A percentile compares a stretch with the other conserved stretches of the same genome.
Evolutionary conservation across 148 eudicot genomes (phyloP).

Genomic region (Arbutus unedo): DNA sequence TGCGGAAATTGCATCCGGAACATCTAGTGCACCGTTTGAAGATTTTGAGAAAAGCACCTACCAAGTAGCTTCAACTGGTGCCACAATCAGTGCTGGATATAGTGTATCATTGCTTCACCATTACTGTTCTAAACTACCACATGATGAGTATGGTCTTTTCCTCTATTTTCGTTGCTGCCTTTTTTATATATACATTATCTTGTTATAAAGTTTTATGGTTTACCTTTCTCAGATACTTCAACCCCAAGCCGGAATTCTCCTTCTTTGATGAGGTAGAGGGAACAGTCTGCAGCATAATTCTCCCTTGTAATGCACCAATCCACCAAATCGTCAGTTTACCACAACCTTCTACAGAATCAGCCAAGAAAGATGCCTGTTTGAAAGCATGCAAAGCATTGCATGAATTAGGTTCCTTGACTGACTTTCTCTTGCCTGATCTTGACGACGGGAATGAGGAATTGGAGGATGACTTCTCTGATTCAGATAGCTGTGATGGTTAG

Average conservation of each 20-base stretch:
- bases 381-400: slow-evolving; percentile 89
- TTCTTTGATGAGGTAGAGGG: slow-evolving; percentile 70
- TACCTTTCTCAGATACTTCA: slow-evolving; percentile 54
- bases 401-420: slow-evolving; percentile 77
- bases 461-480: slow-evolving; percentile 42
- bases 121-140: slow-evolving; percentile 94
- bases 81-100: slow-evolving; percentile 75
- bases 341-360: slow-evolving; percentile 71
- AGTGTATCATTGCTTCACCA: slow-evolving; percentile 73
- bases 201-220: background rate
- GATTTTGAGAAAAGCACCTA: slow-evolving; percentile 55
- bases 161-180: background rate
- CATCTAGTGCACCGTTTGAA: slow-evolving; percentile 25
- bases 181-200: background rate
- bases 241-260: slow-evolving; percentile 65
- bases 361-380: slow-evolving; percentile 89
- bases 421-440: slow-evolving; percentile 82
- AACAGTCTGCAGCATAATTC: slow-evolving; percentile 62
- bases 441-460: slow-evolving; percentile 42
- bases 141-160: slow-evolving; percentile 73
- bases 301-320: slow-evolving; percentile 89
- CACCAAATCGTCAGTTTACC: slow-evolving; percentile 55
- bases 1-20: slow-evolving; percentile 56
- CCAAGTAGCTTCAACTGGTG: slow-evolving; percentile 78
- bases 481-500: slow-evolving; percentile 67